These are phyloP conservation scores for Groenewaldozyma salmanticensis DNA, from an alignment of 805 yeast genomes.

Conservation along the genomic window DNA sequence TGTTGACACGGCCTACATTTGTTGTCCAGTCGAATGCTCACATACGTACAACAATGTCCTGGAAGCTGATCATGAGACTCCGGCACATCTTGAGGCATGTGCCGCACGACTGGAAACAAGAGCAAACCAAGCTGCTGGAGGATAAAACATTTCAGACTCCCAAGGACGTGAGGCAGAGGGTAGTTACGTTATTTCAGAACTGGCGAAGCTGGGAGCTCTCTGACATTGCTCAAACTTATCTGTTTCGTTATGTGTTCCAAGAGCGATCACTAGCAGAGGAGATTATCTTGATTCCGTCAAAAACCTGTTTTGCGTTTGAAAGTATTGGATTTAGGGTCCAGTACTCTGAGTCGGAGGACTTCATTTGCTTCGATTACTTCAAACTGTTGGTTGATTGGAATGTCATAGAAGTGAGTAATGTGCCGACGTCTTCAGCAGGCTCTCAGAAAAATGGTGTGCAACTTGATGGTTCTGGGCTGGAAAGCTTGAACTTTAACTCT, in stretches of 20 bases:
- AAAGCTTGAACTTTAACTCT: conserved; percentile 11
- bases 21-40: conserved; percentile 66
- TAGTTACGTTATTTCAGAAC: conserved; percentile 48
- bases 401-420: conserved; percentile 1
- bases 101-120: conserved; percentile 43
- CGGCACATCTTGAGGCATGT: conserved; percentile 59
- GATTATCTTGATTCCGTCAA: conserved; percentile 6
- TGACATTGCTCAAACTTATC: conserved; percentile 45
- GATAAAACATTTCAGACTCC: conserved; percentile 37
- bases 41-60: conserved; percentile 69
- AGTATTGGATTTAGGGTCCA: conserved; percentile 23
- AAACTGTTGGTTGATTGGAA: conserved; percentile 18
- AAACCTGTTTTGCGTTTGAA: conserved; percentile 20
- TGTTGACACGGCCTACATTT: conserved; percentile 80
- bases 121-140: conserved; percentile 27
- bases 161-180: conserved; percentile 41
- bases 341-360: conserved; percentile 26
- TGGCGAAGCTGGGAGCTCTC: conserved; percentile 94
- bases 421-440: too few relatives aligned
- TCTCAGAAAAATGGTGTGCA: too few relatives aligned
- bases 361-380: conserved; percentile 24
- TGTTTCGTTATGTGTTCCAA: conserved; percentile 45
- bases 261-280: conserved; percentile 14
- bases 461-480: background rate
- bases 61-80: conserved; percentile 76